Evolutionary conservation across 208 protist genomes (phyloP).

Genomic region (Herpetomonas muscarum): DNA sequence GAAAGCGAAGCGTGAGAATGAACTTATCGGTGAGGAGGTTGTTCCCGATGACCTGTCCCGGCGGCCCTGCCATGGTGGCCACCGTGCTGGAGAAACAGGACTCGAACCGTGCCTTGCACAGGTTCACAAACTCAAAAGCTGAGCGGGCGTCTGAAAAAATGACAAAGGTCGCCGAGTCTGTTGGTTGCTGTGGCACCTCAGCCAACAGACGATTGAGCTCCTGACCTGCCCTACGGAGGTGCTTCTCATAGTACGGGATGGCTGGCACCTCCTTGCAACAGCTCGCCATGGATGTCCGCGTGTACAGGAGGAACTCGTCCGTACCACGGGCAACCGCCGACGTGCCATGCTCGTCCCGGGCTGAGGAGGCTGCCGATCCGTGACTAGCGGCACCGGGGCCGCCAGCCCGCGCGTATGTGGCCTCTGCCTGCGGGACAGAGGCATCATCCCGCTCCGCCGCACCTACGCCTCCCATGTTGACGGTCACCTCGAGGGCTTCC

Average conservation of each 20-base stretch:
- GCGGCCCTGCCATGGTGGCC: conserved; percentile 67
- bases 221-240: conserved; percentile 26
- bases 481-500: not conserved
- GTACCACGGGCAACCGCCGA: too few species aligned
- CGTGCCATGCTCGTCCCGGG: too few species aligned
- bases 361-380: too few species aligned
- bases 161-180: conserved; percentile 54
- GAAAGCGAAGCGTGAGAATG: conserved; percentile 34
- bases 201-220: conserved; percentile 48
- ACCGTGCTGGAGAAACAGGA: conserved; percentile 25
- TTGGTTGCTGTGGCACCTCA: conserved; percentile 27
- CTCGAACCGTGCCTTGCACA: conserved; percentile 50
- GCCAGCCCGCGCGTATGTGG: too few species aligned
- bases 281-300: conserved; percentile 17
- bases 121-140: conserved; percentile 72
- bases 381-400: too few species aligned
- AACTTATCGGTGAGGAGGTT: conserved; percentile 49
- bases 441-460: too few species aligned
- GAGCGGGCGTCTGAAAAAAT: conserved; percentile 57
- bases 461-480: too few species aligned
- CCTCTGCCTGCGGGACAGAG: too few species aligned
- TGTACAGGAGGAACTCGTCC: conserved; percentile 21
- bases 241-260: conserved; percentile 41
- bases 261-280: conserved; percentile 50
- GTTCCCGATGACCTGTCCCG: conserved; percentile 55